These are phyloP conservation scores for Euryodendron excelsum DNA, from an alignment of 148 eudicot genomes.

Conservation along the genomic window DNA sequence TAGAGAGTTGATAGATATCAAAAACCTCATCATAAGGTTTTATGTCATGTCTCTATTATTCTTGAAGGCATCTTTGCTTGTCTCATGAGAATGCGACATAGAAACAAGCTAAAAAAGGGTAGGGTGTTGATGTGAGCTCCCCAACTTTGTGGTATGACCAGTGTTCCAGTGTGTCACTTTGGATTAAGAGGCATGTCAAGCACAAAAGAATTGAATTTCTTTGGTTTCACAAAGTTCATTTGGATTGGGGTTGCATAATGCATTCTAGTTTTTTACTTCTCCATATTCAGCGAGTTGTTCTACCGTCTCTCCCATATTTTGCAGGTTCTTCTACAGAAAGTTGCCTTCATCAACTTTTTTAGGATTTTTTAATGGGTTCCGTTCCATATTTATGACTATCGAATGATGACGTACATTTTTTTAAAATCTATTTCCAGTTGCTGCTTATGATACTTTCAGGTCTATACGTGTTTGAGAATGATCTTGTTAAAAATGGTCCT, in stretches of 20 bases:
- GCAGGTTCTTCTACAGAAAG: background rate
- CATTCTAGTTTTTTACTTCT: background rate
- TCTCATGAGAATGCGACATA: background rate
- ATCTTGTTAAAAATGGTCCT: background rate
- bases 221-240: background rate
- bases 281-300: too few relatives aligned
- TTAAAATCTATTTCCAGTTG: background rate
- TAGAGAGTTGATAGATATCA: background rate
- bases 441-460: background rate
- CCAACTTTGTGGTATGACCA: background rate
- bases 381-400: background rate
- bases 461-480: background rate
- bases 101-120: background rate
- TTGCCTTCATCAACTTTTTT: background rate
- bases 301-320: too few relatives aligned
- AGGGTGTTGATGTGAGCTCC: background rate
- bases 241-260: too few relatives aligned
- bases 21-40: background rate
- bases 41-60: background rate
- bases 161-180: background rate
- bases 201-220: background rate
- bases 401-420: background rate
- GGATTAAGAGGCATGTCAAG: background rate
- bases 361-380: background rate
- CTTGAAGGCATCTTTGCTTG: background rate